phyloP scores from a whole-genome alignment of 148 eudicot genomes.

The Spergularia bocconei region DNA sequence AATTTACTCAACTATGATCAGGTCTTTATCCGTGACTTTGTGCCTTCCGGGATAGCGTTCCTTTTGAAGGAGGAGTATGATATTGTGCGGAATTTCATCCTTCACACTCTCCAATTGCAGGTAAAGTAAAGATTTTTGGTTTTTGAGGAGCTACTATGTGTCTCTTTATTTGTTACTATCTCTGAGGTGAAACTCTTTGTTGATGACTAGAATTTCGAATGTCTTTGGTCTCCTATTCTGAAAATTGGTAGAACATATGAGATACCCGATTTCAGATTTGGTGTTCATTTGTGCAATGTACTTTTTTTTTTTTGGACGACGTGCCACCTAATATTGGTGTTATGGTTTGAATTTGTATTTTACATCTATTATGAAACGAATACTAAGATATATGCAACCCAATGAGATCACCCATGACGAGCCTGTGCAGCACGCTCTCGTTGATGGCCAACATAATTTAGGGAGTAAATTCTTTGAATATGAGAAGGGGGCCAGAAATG shows the following conservation, averaged over 20 bases:
- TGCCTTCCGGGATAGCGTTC: conserved; percentile 67
- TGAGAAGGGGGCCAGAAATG: not conserved
- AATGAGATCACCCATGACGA: no score
- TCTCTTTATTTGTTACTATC: not conserved
- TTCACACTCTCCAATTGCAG: conserved; percentile 74
- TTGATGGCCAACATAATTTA: no score
- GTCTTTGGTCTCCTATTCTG: not conserved
- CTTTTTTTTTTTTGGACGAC: no score
- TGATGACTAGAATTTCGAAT: not conserved
- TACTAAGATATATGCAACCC: no score
- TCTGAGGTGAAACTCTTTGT: not conserved
- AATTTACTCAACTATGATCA: conserved; percentile 59
- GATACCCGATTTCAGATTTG: no score
- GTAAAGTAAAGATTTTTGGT: conserved; percentile 24
- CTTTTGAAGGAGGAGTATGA: conserved; percentile 65
- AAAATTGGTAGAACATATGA: not conserved
- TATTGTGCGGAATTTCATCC: conserved; percentile 62
- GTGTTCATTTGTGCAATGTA: no score
- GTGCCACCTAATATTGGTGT: no score
- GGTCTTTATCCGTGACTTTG: conserved; percentile 62
- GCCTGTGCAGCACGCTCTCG: no score
- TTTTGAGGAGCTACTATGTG: not conserved
- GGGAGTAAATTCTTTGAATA: no score
- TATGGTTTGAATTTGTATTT: no score
- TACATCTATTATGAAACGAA: no score